These are phyloP conservation scores for Choricystis sp. DNA, from an alignment of 139 green algal species.

Conservation along the genomic window DNA sequence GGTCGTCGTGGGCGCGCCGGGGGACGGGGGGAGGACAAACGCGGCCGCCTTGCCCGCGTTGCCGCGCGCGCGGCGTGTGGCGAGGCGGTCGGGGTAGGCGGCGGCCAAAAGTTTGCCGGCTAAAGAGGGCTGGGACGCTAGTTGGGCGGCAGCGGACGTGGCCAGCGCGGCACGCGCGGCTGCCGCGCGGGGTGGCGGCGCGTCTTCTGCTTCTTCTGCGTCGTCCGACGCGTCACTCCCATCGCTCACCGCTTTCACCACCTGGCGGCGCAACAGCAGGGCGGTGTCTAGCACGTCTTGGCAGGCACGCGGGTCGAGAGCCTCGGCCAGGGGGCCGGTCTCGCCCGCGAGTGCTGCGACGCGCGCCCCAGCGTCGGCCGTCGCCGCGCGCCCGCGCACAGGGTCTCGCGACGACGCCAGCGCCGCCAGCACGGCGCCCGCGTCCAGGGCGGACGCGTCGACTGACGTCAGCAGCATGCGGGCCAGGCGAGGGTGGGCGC, in stretches of 20 bases:
- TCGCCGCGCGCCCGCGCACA: conserved; percentile 7
- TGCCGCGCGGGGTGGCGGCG: background rate
- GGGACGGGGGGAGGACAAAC: background rate
- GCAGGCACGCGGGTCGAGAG: conserved; percentile 10
- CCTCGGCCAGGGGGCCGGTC: background rate
- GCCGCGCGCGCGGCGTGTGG: conserved; percentile 7
- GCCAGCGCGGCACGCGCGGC: background rate
- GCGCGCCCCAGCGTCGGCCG: conserved; percentile 1
- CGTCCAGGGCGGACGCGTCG: conserved; percentile 6
- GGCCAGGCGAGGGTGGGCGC: conserved; percentile 22
- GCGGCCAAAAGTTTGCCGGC: conserved; percentile 29
- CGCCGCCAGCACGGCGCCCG: conserved; percentile 22
- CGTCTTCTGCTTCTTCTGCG: background rate
- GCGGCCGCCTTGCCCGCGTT: background rate
- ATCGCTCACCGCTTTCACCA: background rate
- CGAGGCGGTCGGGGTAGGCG: conserved; percentile 43
- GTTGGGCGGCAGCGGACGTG: background rate
- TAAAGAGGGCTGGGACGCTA: conserved; percentile 2
- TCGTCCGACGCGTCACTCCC: background rate
- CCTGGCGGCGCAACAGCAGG: background rate
- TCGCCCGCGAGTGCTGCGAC: conserved; percentile 15
- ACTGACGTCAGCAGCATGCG: conserved; percentile 20
- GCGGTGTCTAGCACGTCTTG: conserved; percentile 10
- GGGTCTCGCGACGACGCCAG: conserved; percentile 25
- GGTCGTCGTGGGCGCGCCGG: too few species aligned